phyloP scores from a whole-genome alignment of 495 filamentous ascomycete species.

The Immersiella caudata region DNA sequence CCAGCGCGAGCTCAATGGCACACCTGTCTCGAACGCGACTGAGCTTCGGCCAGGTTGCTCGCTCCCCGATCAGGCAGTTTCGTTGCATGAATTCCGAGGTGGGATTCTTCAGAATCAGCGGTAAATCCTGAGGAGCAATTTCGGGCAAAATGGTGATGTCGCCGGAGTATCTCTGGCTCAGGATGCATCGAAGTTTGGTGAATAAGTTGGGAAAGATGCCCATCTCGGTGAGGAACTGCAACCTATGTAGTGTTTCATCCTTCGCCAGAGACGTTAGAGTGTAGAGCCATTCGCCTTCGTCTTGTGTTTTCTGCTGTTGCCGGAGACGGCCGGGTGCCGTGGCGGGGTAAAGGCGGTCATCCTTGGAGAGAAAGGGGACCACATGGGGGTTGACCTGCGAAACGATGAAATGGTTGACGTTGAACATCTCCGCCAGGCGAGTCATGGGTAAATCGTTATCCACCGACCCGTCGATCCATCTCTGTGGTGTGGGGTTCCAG shows the following conservation, averaged over 20 bases:
- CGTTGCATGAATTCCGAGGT: slow-evolving; percentile 84
- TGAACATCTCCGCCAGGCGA: slow-evolving; percentile 90
- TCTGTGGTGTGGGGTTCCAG: slow-evolving; percentile 82
- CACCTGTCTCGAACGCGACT: slow-evolving; percentile 79
- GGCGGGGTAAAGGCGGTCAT: slow-evolving; percentile 58
- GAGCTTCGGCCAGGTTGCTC: slow-evolving; percentile 89
- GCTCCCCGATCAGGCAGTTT: slow-evolving; percentile 74
- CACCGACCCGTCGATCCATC: slow-evolving; percentile 91
- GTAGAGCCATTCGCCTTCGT: slow-evolving; percentile 61
- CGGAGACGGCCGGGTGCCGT: slow-evolving; percentile 45
- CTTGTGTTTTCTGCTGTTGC: slow-evolving; percentile 26
- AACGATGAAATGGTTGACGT: slow-evolving; percentile 97
- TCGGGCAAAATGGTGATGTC: slow-evolving; percentile 93
- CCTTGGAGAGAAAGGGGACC: slow-evolving; percentile 78
- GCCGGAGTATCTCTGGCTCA: slow-evolving; percentile 91
- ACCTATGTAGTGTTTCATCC: slow-evolving; percentile 76
- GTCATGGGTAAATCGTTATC: slow-evolving; percentile 95
- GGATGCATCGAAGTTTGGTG: slow-evolving; percentile 76
- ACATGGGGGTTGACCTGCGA: slow-evolving; percentile 96
- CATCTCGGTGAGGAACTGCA: slow-evolving; percentile 79
- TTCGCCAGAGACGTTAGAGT: slow-evolving; percentile 75
- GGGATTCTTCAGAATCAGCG: slow-evolving; percentile 80
- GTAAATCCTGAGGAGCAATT: slow-evolving; percentile 73
- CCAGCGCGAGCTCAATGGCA: slow-evolving; percentile 84
- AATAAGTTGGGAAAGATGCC: slow-evolving; percentile 80